A percentile compares a stretch with the other conserved stretches of the same genome.
phyloP scores from a whole-genome alignment of 1,139 yeast species.

The Nakaseomyces nivariensis region DNA sequence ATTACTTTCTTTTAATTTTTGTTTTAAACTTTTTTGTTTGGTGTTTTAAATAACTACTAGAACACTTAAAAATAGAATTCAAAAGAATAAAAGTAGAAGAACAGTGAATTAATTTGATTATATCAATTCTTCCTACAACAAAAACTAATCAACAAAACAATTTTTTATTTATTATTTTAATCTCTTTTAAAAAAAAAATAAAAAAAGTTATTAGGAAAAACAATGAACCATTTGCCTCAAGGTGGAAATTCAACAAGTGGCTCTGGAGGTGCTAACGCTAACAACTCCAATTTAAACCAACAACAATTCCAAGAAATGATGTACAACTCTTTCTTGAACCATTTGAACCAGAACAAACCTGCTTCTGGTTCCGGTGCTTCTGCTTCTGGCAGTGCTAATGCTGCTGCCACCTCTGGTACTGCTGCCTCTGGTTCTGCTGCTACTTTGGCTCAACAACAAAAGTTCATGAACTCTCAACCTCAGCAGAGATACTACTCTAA shows the following conservation, averaged over 20 bases:
- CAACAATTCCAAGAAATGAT: conserved; percentile 24
- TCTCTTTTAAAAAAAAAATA: too few species aligned
- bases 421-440: conserved; percentile 7
- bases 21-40: too few species aligned
- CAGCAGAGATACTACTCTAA: conserved; percentile 4
- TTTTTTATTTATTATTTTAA: too few species aligned
- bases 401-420: conserved; percentile 14
- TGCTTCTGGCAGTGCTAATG: conserved; percentile 7
- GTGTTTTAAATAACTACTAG: too few species aligned
- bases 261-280: conserved; percentile 3
- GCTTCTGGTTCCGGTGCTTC: conserved; percentile 5
- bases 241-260: conserved; percentile 2
- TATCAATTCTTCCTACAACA: too few species aligned
- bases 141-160: too few species aligned
- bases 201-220: neutral
- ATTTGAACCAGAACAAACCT: conserved; percentile 21
- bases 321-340: conserved; percentile 23
- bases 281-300: conserved; percentile 16
- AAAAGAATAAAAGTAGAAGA: too few species aligned
- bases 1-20: too few species aligned
- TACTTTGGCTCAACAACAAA: conserved; percentile 2
- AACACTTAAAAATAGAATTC: too few species aligned
- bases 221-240: conserved; percentile 2
- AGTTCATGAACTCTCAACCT: neutral
- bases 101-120: too few species aligned